Base-by-base conservation (phyloP, 805 yeast genomes). In the Dipodascus albidus region DNA sequence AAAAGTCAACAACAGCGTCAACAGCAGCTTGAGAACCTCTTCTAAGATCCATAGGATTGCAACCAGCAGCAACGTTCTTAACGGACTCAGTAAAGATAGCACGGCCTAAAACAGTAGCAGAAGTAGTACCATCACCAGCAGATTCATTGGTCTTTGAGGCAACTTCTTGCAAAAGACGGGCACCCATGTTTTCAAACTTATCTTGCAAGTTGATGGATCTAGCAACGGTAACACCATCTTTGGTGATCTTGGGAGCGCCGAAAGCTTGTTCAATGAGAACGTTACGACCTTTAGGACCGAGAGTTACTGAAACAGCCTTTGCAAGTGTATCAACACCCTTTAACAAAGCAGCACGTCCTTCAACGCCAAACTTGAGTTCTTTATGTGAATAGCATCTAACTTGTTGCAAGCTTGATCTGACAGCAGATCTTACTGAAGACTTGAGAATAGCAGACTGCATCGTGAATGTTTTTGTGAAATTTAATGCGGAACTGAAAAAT, bases 121-220 rank as follows among this genome's bases (percentile, higher is more conserved):
- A 85, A 41, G 99, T 91, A 59, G 99, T 91, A 72, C 99, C 99
- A 66, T 91, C 99, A 74, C 99, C 99, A 57, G 98, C 97, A 63
- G 85, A 79, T 72, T 91, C 96, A 71, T 93, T 93, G 64, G 99
- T 90, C 80, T 87, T 91, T 62, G 95, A 82, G 47, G 98, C 96
- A 56, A 93, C 97, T 69, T 93, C 98, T 74, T 90, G 97, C 65
- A 91, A 75, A 60, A 91, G 78, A 74, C 87, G 87, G 54, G 96
- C 96, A 56, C 99, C 99, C 77, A 93, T 77, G 73, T 91, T 91
- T 76, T 91, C 98, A 65, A 90, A 91, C 71, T 84, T 87, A 76
- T 93, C 95, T 68, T 84, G 74, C 61, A 93, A 75, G 47, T 80
- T 79, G 64, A 91, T 81, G 53, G 95, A 82, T 66, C 78, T 81